phyloP scores from a whole-genome alignment of 1,284 basidiomycete species.

The Pseudozyma hubeiensis region DNA sequence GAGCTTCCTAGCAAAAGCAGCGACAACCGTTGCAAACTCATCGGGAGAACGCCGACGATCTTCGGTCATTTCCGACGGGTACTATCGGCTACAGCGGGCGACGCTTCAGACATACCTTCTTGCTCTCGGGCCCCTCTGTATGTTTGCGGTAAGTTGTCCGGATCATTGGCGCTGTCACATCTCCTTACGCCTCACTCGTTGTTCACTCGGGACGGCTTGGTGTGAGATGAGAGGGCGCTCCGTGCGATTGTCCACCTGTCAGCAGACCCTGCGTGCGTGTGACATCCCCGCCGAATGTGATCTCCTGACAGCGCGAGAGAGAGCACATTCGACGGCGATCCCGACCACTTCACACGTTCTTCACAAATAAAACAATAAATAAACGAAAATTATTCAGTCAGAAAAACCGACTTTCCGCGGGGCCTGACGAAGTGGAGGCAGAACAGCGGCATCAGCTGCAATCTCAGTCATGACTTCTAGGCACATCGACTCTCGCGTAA shows the following conservation, averaged over 20 bases:
- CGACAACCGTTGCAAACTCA: too few relatives aligned
- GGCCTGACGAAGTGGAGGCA: conserved; percentile 23
- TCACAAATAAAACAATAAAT: conserved; percentile 3
- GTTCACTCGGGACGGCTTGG: background rate
- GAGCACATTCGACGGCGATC: background rate
- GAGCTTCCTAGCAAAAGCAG: too few relatives aligned
- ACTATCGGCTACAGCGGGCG: background rate
- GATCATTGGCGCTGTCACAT: too few relatives aligned
- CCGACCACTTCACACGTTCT: background rate
- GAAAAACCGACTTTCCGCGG: background rate
- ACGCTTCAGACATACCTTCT: too few relatives aligned
- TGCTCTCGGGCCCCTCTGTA: too few relatives aligned
- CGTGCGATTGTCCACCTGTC: background rate
- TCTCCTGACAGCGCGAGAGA: background rate
- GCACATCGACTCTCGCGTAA: conserved; percentile 25
- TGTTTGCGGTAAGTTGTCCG: too few relatives aligned
- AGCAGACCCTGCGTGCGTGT: conserved; percentile 16
- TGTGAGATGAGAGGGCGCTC: too few relatives aligned
- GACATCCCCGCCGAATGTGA: too few relatives aligned
- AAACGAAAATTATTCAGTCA: background rate
- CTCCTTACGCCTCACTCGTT: too few relatives aligned
- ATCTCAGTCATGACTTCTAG: conserved; percentile 7
- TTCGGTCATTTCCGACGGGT: too few relatives aligned
- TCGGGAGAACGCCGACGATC: too few relatives aligned
- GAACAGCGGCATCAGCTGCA: background rate